Evolutionary conservation across 345 rosid genomes (phyloP).

Genomic region (Crucihimalaya himalaica): DNA sequence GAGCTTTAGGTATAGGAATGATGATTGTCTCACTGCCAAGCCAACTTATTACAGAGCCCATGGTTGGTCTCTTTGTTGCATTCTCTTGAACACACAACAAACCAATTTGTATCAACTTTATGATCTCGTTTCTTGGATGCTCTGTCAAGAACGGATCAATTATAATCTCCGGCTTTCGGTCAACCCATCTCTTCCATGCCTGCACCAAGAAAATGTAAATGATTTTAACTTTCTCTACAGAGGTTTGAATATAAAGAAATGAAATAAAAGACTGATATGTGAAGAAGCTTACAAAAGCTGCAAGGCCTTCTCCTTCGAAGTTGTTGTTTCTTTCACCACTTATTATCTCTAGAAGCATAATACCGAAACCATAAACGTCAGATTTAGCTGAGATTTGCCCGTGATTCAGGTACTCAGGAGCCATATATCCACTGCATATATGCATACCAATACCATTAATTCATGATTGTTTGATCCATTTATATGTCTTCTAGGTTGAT

Average conservation of each 20-base stretch:
- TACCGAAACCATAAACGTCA: constrained; percentile 52
- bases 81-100: constrained; percentile 54
- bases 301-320: constrained; percentile 29
- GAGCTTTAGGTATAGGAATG: constrained; percentile 41
- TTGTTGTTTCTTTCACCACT: constrained; percentile 30
- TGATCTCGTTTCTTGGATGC: constrained; percentile 9
- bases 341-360: constrained; percentile 40
- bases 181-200: too few species aligned
- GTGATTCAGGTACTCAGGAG: constrained; percentile 44
- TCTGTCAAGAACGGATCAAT: constrained; percentile 38
- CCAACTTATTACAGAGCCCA: constrained; percentile 46
- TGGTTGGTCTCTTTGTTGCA: constrained; percentile 44
- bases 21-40: constrained; percentile 42
- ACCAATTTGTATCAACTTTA: constrained; percentile 26
- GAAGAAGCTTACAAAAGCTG: constrained; percentile 37
- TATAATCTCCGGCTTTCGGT: too few species aligned
- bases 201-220: too few species aligned
- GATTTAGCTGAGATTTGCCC: constrained; percentile 53
- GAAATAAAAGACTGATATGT: too few species aligned
- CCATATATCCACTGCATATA: too few species aligned
- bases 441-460: too few species aligned
- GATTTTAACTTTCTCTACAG: too few species aligned
- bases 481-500: too few species aligned
- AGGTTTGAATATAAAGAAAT: too few species aligned
- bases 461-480: too few species aligned